Evolutionary conservation across 495 filamentous ascomycete species (phyloP), one percentile per base, ranked within the genome.

Genomic region (Trypethelium eluteriae): DNA sequence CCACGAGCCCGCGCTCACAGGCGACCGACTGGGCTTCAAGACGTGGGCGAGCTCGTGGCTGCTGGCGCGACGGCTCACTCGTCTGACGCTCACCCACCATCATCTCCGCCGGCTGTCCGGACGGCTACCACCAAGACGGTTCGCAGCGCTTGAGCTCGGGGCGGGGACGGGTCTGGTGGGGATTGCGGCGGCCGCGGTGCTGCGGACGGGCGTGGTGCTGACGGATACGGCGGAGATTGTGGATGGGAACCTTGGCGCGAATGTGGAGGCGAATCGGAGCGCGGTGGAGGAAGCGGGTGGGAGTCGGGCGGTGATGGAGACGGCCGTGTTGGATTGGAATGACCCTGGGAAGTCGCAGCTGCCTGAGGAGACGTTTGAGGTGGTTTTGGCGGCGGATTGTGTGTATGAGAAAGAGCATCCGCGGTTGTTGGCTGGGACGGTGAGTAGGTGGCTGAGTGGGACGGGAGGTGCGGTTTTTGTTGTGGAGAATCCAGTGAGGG

Each of bases 21-120:
- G 88, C 2, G 94, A 96, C 74, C 89, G 92, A 0, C 84, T 97
- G 2, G 94, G 94, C 4, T 0, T 93, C 90, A 72, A 72, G 88
- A 93, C 65, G 83, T 97, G 16, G 94, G 94, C 11, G 0, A 91
- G 91, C 0, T 91, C 91, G 0, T 94, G 90, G 73, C 83, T 95
- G 2, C 87, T 98, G 18, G 89, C 94, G 0, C 89, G 86, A 69
- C 86, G 88, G 12, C 85, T 98, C 53, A 2, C 5, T 0, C 1
- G 49, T 53, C 16, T 18, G 49, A 14, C 5, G 49, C 1, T 46
- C 9, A 0, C 41, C 41, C 41, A 46, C 79, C 67, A 70, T 62
- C n/a, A 14, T 46, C 41, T 6, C 41, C 41, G 6, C 41, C 14
- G 6, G 6, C 41, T 46, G 6, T 46, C n/a, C n/a, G n/a, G n/a